These are phyloP conservation scores for Clonostachys rhizophaga DNA, from an alignment of 2,329 filamentous ascomycete species.

Conservation along the genomic window DNA sequence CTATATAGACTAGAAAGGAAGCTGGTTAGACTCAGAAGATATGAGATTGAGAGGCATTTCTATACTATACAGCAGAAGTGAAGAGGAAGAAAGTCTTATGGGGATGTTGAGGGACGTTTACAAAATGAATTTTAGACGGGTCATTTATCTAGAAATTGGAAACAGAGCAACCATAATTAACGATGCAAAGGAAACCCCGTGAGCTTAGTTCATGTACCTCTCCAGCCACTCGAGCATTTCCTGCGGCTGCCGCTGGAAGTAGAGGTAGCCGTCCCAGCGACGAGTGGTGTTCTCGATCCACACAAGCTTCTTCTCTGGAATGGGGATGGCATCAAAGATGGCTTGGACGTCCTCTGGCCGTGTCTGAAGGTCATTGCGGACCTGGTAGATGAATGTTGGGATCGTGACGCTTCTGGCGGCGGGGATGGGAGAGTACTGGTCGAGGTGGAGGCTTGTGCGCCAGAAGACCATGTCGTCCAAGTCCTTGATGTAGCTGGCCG, in stretches of 20 bases:
- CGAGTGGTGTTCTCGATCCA: slow-evolving; percentile 3
- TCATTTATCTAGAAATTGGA: too few relatives aligned
- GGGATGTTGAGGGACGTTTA: too few relatives aligned
- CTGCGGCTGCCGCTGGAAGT: slow-evolving; percentile 1
- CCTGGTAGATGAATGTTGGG: slow-evolving; percentile 4
- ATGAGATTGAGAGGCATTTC: too few relatives aligned
- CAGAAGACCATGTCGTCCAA: not conserved
- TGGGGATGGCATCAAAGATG: slow-evolving; percentile 2
- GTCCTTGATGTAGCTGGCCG: not conserved
- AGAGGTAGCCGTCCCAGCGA: slow-evolving; percentile 3
- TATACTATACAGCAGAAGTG: too few relatives aligned
- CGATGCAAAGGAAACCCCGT: too few relatives aligned
- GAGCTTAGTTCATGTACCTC: not conserved
- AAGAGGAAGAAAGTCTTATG: too few relatives aligned
- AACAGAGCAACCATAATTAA: too few relatives aligned
- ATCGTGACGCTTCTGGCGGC: slow-evolving; percentile 1
- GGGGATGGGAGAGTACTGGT: slow-evolving; percentile 1
- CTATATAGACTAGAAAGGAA: too few relatives aligned
- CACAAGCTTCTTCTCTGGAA: slow-evolving; percentile 1
- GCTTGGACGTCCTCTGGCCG: slow-evolving; percentile 1
- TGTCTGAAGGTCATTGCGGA: slow-evolving; percentile 2
- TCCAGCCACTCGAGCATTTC: slow-evolving; percentile 2
- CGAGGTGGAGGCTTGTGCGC: not conserved
- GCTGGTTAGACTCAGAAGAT: too few relatives aligned
- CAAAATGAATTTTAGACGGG: too few relatives aligned